Evolutionary conservation across 2,329 filamentous ascomycete genomes (phyloP).

Genomic region (Lasiodiplodia gonubiensis): DNA sequence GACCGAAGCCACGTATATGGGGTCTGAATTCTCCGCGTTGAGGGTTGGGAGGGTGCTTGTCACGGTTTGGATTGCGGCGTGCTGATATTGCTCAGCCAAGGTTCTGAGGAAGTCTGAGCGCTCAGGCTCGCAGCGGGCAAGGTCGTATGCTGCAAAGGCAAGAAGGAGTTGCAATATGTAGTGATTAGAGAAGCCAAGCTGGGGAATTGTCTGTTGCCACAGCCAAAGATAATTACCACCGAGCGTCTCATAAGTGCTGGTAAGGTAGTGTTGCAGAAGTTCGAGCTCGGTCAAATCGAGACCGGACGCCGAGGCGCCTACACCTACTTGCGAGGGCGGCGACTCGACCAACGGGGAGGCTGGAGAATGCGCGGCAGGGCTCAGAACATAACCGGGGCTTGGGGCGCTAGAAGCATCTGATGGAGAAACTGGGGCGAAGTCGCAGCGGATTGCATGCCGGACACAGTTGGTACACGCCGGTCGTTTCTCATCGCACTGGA

Average conservation of each 20-base stretch:
- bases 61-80: background rate
- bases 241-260: conserved; percentile 37
- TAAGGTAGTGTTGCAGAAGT: conserved; percentile 41
- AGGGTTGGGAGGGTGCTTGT: background rate
- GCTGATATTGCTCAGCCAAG: conserved; percentile 3
- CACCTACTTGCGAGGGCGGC: background rate
- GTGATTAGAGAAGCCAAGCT: conserved; percentile 36
- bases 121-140: conserved; percentile 31
- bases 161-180: conserved; percentile 51
- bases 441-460: conserved; percentile 37
- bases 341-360: background rate
- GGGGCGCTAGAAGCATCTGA: background rate
- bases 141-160: conserved; percentile 52
- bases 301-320: background rate
- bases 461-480: conserved; percentile 40
- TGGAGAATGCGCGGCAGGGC: conserved; percentile 27
- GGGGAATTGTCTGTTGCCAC: conserved; percentile 30
- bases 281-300: conserved; percentile 38
- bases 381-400: conserved; percentile 3
- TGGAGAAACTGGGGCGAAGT: conserved; percentile 32
- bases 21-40: conserved; percentile 2
- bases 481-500: conserved; percentile 40
- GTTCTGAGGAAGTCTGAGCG: background rate
- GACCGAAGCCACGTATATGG: background rate
- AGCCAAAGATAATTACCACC: conserved; percentile 32